These are phyloP conservation scores for Colletotrichum lini DNA, from an alignment of 2,329 filamentous ascomycete genomes.

Conservation along the genomic window DNA sequence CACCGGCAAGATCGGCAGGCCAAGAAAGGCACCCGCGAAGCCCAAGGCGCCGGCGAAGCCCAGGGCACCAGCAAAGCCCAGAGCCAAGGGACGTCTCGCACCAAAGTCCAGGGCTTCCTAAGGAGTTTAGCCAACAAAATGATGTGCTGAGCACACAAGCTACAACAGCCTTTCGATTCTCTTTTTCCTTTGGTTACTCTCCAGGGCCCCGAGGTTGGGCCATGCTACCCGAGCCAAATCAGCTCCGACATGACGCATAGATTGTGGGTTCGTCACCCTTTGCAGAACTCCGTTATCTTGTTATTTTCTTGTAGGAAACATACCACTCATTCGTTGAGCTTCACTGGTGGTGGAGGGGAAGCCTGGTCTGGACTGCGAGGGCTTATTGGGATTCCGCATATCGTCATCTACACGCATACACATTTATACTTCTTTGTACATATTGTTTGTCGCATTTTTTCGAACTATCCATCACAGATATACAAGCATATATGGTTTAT, in stretches of 20 bases:
- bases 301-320: conserved; percentile 15
- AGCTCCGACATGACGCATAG: conserved; percentile 20
- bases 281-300: neutral
- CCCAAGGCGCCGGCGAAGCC: neutral
- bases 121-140: neutral
- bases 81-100: neutral
- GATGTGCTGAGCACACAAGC: neutral
- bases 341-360: neutral
- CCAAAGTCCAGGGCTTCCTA: conserved; percentile 9
- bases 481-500: neutral
- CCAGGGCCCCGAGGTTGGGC: neutral
- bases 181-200: neutral
- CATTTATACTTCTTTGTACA: conserved; percentile 26
- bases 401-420: conserved; percentile 9
- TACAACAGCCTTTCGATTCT: neutral
- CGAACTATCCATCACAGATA: neutral
- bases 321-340: conserved; percentile 30
- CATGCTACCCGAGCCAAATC: conserved; percentile 2
- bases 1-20: neutral
- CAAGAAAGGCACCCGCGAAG: conserved; percentile 12
- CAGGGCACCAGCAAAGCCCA: conserved; percentile 1
- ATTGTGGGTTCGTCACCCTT: conserved; percentile 5
- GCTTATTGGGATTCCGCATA: conserved; percentile 11
- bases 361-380: neutral
- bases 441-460: conserved; percentile 2